Base-by-base conservation (phyloP, 2,329 filamentous ascomycete genomes). In the Clonostachys sp. region DNA sequence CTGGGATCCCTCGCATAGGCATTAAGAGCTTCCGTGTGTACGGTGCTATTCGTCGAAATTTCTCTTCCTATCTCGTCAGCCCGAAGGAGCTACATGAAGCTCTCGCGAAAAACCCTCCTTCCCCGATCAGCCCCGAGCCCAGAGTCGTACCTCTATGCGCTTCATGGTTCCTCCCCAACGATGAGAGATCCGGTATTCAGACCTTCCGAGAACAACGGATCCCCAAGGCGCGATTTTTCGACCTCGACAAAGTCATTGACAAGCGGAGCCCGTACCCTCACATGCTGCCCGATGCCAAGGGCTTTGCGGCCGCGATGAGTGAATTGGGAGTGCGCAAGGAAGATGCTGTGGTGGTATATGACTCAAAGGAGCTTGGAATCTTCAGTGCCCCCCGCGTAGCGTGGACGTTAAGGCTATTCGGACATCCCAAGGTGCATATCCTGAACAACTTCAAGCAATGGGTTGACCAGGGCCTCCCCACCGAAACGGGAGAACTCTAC, bases 361-460 rank as follows among this genome's bases (percentile, higher is more conserved):
- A 99, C 64, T 86, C 84, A 30, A 86, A 89, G 52, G 91, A 97
- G 71, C 73, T 92, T 33, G 94, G 94, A 10, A 91, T 99, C 50
- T 95, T 99, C 71, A 94, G 88, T 57, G 94, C 92, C 2, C 94
- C 94, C 5, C 81, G 94, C 40, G 92, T 96, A 1, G 92, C 85
- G 48, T 99, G 94, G 94, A 99, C 92, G 2, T 74, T 99, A 54
- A 83, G 83, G 59, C 83, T 90, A 34, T 97, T 97, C 65, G 94
- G 94, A 2, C 94, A 99, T 64, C 74, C 83, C 41, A 86, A 83
- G 53, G 92, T 99, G 13, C 91, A 96, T 65, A 70, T 99, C 16
- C 72, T 99, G 47, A 95, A 99, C 72, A 99, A 99, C 71, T 99
- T 96, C 72, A 88, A 86, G 65, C 70, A 88, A n/a, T 99, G 91